phyloP scores from a whole-genome alignment of 2,329 filamentous ascomycete genomes.

The Fusarium domesticum region DNA sequence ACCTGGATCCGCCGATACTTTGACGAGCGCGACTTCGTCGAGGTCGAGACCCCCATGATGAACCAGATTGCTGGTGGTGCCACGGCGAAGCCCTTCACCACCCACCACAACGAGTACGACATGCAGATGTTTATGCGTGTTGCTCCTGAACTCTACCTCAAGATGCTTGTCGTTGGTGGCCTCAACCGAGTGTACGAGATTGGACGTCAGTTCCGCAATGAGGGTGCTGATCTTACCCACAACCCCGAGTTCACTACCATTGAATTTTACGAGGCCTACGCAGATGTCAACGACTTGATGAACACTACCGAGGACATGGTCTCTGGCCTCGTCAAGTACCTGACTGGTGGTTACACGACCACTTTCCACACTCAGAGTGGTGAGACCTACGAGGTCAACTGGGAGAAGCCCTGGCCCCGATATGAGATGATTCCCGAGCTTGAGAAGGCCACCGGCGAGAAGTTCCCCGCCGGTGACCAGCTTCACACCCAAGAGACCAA shows the following conservation, averaged over 20 bases:
- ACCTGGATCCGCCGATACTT: conserved; percentile 87
- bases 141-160: conserved; percentile 92
- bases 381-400: conserved; percentile 88
- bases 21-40: conserved; percentile 81
- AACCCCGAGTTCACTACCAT: conserved; percentile 97
- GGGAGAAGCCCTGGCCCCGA: conserved; percentile 89
- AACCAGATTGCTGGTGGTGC: conserved; percentile 93
- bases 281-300: conserved; percentile 80
- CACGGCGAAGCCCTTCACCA: conserved; percentile 88
- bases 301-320: conserved; percentile 90
- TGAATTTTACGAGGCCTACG: conserved; percentile 96
- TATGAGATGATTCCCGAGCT: conserved; percentile 88
- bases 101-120: conserved; percentile 92
- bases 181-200: conserved; percentile 95
- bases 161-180: conserved; percentile 92
- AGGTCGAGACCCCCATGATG: conserved; percentile 98
- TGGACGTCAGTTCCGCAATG: conserved; percentile 93
- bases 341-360: conserved; percentile 83
- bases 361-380: conserved; percentile 83
- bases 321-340: conserved; percentile 79
- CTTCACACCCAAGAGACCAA: conserved; percentile 88
- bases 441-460: conserved; percentile 86
- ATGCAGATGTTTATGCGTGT: conserved; percentile 95
- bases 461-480: conserved; percentile 85
- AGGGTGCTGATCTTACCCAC: conserved; percentile 71